These are phyloP conservation scores for Lindgomyces ingoldianus DNA, from an alignment of 495 filamentous ascomycete species.

Conservation along the genomic window DNA sequence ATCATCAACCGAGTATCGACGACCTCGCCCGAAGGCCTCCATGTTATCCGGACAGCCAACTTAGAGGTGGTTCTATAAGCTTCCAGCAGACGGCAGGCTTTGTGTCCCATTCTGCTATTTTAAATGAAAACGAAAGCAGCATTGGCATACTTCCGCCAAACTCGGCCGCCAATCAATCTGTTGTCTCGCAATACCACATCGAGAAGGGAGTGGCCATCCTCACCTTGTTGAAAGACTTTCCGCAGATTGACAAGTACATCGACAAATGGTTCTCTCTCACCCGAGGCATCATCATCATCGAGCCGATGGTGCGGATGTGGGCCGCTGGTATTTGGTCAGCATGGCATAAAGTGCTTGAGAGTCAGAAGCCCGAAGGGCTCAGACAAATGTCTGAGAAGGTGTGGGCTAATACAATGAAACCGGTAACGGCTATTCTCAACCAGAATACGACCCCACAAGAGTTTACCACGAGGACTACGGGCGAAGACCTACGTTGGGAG, in stretches of 20 bases:
- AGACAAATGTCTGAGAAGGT: slow-evolving; percentile 38
- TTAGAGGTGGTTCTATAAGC: neutral
- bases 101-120: slow-evolving; percentile 25
- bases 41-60: slow-evolving; percentile 1
- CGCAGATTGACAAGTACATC: slow-evolving; percentile 38
- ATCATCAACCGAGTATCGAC: slow-evolving; percentile 9
- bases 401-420: slow-evolving; percentile 41
- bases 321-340: slow-evolving; percentile 39
- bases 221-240: slow-evolving; percentile 39
- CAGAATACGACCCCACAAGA: slow-evolving; percentile 37
- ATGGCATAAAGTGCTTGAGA: slow-evolving; percentile 34
- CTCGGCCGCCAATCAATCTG: neutral
- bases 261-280: slow-evolving; percentile 40
- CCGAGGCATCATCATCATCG: slow-evolving; percentile 40
- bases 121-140: slow-evolving; percentile 27
- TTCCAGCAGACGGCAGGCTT: slow-evolving; percentile 8
- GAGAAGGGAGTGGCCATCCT: slow-evolving; percentile 40
- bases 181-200: slow-evolving; percentile 28
- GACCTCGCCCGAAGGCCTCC: neutral
- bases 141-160: slow-evolving; percentile 25
- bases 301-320: slow-evolving; percentile 42
- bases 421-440: slow-evolving; percentile 28
- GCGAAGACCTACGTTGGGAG: slow-evolving; percentile 61
- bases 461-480: slow-evolving; percentile 48
- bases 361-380: slow-evolving; percentile 34